These are phyloP conservation scores for Talaromyces ruber DNA, from an alignment of 495 filamentous ascomycete species.

Conservation along the genomic window DNA sequence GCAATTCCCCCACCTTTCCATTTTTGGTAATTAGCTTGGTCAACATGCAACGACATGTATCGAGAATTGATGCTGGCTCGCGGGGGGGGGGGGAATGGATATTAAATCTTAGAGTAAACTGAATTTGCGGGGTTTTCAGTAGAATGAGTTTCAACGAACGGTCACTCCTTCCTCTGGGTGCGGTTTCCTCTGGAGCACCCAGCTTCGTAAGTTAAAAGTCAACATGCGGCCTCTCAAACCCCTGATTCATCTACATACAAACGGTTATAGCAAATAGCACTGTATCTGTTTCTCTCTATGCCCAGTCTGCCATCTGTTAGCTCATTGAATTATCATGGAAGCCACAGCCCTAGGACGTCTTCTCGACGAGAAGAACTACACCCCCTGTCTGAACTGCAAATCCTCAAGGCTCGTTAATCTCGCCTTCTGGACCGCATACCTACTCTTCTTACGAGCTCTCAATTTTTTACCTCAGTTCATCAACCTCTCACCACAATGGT, in stretches of 20 bases:
- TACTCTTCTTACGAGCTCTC: slow-evolving; percentile 1
- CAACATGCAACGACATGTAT: not conserved
- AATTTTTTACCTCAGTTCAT: not conserved
- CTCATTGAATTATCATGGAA: not conserved
- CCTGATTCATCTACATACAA: not conserved
- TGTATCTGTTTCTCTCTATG: not conserved
- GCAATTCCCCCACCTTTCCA: not conserved
- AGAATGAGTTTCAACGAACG: no score
- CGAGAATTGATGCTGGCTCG: not conserved
- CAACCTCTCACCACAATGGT: not conserved
- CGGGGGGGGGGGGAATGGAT: no score
- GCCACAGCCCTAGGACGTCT: not conserved
- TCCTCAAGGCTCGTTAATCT: not conserved
- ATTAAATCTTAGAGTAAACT: not conserved
- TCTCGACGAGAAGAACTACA: not conserved
- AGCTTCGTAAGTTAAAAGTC: not conserved
- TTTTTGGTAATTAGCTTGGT: not conserved
- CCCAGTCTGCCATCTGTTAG: not conserved
- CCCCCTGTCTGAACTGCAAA: not conserved
- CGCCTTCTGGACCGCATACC: not conserved
- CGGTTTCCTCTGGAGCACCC: not conserved
- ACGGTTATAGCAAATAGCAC: not conserved
- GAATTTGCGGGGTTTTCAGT: no score
- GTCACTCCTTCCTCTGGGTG: not conserved
- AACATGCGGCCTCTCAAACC: not conserved